Evolutionary conservation across 1,139 yeast species (phyloP).

Genomic region (Hemisphaericaspora lyxosophila): DNA sequence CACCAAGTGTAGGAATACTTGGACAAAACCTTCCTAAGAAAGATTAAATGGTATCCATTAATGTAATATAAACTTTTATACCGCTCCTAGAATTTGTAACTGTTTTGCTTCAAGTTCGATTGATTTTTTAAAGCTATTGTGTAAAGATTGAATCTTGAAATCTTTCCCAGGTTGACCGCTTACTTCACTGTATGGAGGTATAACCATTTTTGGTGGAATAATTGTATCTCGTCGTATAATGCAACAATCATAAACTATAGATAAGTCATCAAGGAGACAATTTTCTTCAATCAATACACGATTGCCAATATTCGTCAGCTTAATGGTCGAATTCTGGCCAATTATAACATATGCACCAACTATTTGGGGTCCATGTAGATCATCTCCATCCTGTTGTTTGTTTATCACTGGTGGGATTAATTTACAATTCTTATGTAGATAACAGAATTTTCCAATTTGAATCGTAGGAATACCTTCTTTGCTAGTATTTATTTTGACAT

Average conservation of each 20-base stretch:
- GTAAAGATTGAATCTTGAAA: conserved; percentile 32
- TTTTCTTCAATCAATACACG: conserved; percentile 52
- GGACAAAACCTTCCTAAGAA: conserved; percentile 22
- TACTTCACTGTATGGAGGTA: conserved; percentile 63
- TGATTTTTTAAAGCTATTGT: conserved; percentile 39
- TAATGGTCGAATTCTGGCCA: conserved; percentile 42
- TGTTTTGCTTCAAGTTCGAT: conserved; percentile 45
- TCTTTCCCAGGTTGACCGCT: conserved; percentile 35
- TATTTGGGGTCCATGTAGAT: conserved; percentile 30
- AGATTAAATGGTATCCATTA: conserved; percentile 11
- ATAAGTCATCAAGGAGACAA: conserved; percentile 40
- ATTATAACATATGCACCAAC: conserved; percentile 62
- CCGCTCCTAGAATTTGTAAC: conserved; percentile 23
- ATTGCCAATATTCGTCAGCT: conserved; percentile 55
- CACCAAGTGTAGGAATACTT: conserved; percentile 19
- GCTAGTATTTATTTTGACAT: conserved; percentile 11
- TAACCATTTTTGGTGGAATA: conserved; percentile 55
- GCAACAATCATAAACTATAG: conserved; percentile 65
- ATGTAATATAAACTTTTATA: not conserved
- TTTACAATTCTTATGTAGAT: conserved; percentile 27
- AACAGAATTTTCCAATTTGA: conserved; percentile 54
- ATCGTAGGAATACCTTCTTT: conserved; percentile 28
- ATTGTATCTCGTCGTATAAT: conserved; percentile 47
- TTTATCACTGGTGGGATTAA: conserved; percentile 33
- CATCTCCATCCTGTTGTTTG: conserved; percentile 4